Base-by-base conservation (phyloP, 1,139 yeast genomes). In the Blastobotrys capitulatus region DNA sequence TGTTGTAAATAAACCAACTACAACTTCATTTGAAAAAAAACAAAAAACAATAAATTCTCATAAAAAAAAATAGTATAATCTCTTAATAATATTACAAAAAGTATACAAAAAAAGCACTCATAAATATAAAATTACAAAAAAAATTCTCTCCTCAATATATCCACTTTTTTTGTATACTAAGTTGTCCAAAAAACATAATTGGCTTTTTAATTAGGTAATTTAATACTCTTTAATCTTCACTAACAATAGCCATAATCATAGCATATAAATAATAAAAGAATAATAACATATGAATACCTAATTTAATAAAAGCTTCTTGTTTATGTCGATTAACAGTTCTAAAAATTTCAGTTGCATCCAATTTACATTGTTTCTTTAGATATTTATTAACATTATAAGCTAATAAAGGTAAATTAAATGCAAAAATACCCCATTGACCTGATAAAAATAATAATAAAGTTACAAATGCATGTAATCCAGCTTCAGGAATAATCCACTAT, bases 321-420 rank as follows among this genome's bases (percentile, higher is more conserved):
- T 89, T 88, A 72, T 88, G 92, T 65, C 82, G 83, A 58, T 86
- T 79, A 63, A 89, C 79, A 46, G 96, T 89, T 75, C 96, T 83
- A 74, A 89, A 89, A 62, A 89, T 89, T 70, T 88, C 96, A 46
- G 97, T 89, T 52, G 97, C 96, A 68, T 89, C 97, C 68, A 88
- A 79, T 59, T 84, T 73, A 67, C 86, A 88, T 68, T 86, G 86
- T 63, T 79, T 80, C 64, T 79, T 65, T 62, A 78, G 73, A 62
- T 78, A 74, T 70, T 86, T 86, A 72, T 83, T 83, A 54, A 75
- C 81, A 66, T 89, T 89, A 74, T 75, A 87, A 35, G 87, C 90
- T 54, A 86, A 71, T 57, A 89, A 72, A 46, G 96, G 96, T 58
- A 83, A 71, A 68, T 86, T 86, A 64, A 89, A 68, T 63, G 88